phyloP scores from a whole-genome alignment of 1,284 basidiomycete genomes.

The Mycena citricolor region DNA sequence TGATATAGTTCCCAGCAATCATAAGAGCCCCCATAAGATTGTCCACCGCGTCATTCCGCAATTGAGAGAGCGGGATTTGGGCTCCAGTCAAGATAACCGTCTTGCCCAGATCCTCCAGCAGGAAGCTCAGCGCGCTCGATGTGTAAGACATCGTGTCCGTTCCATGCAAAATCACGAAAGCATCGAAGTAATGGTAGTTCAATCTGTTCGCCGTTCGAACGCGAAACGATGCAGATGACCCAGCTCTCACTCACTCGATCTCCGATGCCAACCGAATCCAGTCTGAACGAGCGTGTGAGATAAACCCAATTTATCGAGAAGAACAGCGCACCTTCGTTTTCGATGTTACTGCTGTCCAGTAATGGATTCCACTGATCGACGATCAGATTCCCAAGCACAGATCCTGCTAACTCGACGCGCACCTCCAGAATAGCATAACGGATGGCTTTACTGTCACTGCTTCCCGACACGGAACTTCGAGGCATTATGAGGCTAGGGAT shows the following conservation, averaged over 20 bases:
- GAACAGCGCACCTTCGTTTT: conserved; percentile 62
- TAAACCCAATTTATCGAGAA: conserved; percentile 12
- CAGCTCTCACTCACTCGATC: conserved; percentile 52
- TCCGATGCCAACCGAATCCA: conserved; percentile 90
- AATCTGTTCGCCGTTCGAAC: conserved; percentile 36
- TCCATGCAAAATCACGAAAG: conserved; percentile 88
- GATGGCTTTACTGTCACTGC: conserved; percentile 63
- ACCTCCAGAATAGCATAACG: conserved; percentile 82
- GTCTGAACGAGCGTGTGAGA: conserved; percentile 46
- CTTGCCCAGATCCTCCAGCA: conserved; percentile 90
- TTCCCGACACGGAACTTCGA: conserved; percentile 59
- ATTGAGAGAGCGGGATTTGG: conserved; percentile 87
- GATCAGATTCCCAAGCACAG: conserved; percentile 4
- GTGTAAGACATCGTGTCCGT: conserved; percentile 95
- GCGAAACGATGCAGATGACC: not conserved
- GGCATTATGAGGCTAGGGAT: conserved; percentile 79
- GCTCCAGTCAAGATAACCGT: conserved; percentile 89
- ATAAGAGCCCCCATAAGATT: conserved; percentile 86
- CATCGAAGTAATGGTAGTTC: conserved; percentile 88
- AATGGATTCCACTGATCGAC: conserved; percentile 74
- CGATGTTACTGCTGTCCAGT: conserved; percentile 87
- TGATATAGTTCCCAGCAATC: conserved; percentile 87
- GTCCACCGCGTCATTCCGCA: conserved; percentile 88
- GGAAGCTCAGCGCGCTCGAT: conserved; percentile 83
- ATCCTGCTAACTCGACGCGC: conserved; percentile 23